Evolutionary conservation across 495 filamentous ascomycete species (phyloP), one percentile per base, ranked within the genome.

Genomic region (Aspergillus leporis): DNA sequence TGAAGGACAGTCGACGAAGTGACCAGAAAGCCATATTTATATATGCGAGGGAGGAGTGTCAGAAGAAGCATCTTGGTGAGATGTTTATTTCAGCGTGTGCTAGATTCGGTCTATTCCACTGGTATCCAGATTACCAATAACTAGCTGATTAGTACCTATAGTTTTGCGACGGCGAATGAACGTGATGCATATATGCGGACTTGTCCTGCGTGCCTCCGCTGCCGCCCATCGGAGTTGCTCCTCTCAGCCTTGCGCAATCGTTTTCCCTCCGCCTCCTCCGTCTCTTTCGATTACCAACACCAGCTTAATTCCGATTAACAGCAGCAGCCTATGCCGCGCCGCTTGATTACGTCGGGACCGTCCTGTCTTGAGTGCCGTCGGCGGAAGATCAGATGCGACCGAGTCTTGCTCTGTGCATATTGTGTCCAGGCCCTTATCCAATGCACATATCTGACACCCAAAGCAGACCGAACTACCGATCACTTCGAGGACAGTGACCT

Each of bases 371-470:
- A 79, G 52, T 84, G 82, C 63, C 66, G 78, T 13, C 81, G 72
- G 12, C 79, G 80, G 50, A 85, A 84, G 67, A 80, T 85, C 56
- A 81, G 78, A 40, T 85, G 81, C 68, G 80, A 84, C 56, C 77
- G 56, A 22, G 62, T 51, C 9, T 63, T 76, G 36, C 82, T 81
- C 8, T 85, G 81, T 61, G 66, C 70, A 18, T 79, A 78, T 55
- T 84, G 82, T 60, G 68, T 81, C 50, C 66, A 62, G 56, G 58
- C 60, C 22, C 58, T 55, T 8, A 60, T 72, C 5, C 22, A 59
- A 25, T 72, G 69, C 56, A 46, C 30, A 14, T 70, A 70, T 28
- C 63, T 65, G 8, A 10, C 8, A 30, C 56, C 49, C 47, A 45
- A 45, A 25, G 9, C n/a, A 50, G 61, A 55, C 41, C 31, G 40